Evolutionary conservation across 108 stramenopile genomes (phyloP), one percentile per base, ranked within the genome.

Genomic region (Schizochytrium sp.): DNA sequence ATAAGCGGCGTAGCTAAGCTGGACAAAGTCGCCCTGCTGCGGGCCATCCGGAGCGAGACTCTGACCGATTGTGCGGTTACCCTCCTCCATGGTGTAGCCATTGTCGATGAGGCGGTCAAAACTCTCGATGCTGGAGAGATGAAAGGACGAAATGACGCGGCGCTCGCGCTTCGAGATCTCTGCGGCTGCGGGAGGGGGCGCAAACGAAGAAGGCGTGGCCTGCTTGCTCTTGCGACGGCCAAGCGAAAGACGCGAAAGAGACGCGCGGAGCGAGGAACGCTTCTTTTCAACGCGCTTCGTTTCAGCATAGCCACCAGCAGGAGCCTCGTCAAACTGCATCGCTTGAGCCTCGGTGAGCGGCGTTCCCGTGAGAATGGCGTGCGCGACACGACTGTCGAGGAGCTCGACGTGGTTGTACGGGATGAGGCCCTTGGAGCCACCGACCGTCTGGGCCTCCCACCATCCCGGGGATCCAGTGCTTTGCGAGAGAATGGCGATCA

Each of bases 321-420:
- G 21, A 3, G 76, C 48, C 76, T 83, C 10, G 48, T 47, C 51
- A 45, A 53, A 83, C 48, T 83, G 12, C 76, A 83, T 53, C n/a
- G 45, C n/a, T 23, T 83, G 76, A 55, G 76, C 76, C 1, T 83
- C 51, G 76, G 48, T 28, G 23, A 83, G 6, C 10, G 76, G 51
- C 48, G 45, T 83, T 43, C 76, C 76, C n/a, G 6, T 12, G 48
- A 83, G 76, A 23, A 83, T 28, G 8, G 76, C 76, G 18, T 47
- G 25, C 12, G 76, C 51, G 48, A 83, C 76, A 23, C 76, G 76
- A 12, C 5, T n/a, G 23, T 83, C 76, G 25, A 83, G 76, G 23
- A 83, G 76, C 76, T 83, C 76, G 51, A 83, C 76, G 51, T 83
- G 76, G 51, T 83, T 83, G 76, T 83, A 83, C 76, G 76, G 76